Evolutionary conservation across 2,329 filamentous ascomycete genomes (phyloP).

Genomic region (Truncatella angustata): DNA sequence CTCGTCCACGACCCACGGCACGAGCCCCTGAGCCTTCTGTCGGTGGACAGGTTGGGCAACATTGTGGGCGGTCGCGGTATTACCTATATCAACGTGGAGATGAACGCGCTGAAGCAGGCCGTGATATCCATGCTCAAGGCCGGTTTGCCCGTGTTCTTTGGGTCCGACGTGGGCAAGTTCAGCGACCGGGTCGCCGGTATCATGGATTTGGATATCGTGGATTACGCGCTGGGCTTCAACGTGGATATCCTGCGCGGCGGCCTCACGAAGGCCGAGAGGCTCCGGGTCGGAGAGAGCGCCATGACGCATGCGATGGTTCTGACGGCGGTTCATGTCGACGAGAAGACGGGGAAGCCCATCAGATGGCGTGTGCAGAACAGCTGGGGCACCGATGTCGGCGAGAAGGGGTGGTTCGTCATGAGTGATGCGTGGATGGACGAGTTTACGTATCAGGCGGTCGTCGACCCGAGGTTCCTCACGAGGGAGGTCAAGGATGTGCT

Average conservation of each 20-base stretch:
- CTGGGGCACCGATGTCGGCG: constrained; percentile 70
- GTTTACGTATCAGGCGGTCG: constrained; percentile 83
- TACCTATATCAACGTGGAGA: constrained; percentile 81
- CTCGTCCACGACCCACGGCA: constrained; percentile 86
- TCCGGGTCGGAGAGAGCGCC: constrained; percentile 70
- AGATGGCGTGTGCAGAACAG: constrained; percentile 87
- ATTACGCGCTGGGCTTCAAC: constrained; percentile 84
- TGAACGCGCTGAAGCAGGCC: constrained; percentile 67
- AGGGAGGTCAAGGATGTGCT: constrained; percentile 69
- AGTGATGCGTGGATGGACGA: constrained; percentile 76
- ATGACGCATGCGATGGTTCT: constrained; percentile 96
- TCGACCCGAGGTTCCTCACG: constrained; percentile 68
- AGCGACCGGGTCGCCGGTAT: constrained; percentile 66
- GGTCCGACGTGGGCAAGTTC: constrained; percentile 83
- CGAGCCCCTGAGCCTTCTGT: constrained; percentile 67
- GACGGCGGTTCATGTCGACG: constrained; percentile 76
- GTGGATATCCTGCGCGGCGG: constrained; percentile 59
- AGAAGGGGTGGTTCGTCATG: constrained; percentile 88
- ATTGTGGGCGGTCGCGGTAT: constrained; percentile 73
- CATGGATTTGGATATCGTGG: constrained; percentile 75
- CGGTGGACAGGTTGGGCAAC: constrained; percentile 77
- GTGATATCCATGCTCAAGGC: constrained; percentile 76
- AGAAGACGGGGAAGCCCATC: constrained; percentile 58
- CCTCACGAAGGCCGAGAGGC: constrained; percentile 72
- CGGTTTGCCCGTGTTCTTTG: constrained; percentile 83